These are phyloP conservation scores for Starmera dryadoides DNA, from an alignment of 805 yeast species.

Conservation along the genomic window DNA sequence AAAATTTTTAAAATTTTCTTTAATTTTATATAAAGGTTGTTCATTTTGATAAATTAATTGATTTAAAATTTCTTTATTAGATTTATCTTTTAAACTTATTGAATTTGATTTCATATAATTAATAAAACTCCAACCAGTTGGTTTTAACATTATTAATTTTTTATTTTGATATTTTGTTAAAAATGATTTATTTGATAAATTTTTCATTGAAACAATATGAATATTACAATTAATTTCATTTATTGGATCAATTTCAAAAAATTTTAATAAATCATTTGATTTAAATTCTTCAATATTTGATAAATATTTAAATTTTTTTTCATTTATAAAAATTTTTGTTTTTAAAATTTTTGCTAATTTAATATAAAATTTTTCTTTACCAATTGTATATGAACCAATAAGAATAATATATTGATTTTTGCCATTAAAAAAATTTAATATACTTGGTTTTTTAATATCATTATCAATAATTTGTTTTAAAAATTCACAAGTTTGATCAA, in stretches of 20 bases:
- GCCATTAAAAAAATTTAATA: constrained; percentile 28
- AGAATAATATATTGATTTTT: constrained; percentile 42
- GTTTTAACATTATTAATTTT: constrained; percentile 60
- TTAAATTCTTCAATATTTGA: constrained; percentile 1
- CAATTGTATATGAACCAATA: constrained; percentile 88
- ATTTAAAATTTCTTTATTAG: not conserved
- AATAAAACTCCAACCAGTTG: constrained; percentile 82
- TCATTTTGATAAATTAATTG: not conserved
- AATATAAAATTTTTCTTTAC: constrained; percentile 82
- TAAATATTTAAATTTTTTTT: constrained; percentile 21
- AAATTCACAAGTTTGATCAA: constrained; percentile 51
- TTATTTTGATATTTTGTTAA: constrained; percentile 17
- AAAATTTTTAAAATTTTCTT: not conserved
- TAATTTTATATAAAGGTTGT: not conserved
- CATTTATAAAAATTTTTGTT: constrained; percentile 44
- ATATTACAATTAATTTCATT: constrained; percentile 30
- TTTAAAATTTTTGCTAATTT: constrained; percentile 45
- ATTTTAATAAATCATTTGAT: too few relatives aligned
- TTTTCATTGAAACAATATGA: constrained; percentile 68
- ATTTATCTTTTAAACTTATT: not conserved
- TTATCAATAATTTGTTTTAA: constrained; percentile 28
- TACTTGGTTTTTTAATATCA: constrained; percentile 14
- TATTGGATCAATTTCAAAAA: constrained; percentile 1
- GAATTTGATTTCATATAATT: not conserved
- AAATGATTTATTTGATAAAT: constrained; percentile 31